Conservation (phyloP, 31 red algal species). For the Odonthalia washingtoniensis region DNA sequence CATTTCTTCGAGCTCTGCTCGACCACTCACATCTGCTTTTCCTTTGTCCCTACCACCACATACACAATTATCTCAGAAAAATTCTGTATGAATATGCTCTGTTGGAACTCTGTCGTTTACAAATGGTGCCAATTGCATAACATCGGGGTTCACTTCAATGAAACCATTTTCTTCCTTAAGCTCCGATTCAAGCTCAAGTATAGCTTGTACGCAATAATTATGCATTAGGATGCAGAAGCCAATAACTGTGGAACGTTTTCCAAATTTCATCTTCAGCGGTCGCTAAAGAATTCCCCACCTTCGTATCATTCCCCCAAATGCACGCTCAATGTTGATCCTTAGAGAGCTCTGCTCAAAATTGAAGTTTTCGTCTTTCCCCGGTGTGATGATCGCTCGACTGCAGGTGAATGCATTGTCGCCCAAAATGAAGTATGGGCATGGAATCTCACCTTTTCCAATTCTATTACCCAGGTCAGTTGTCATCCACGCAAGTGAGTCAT, state of each 20-base stretch:
- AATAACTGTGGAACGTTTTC: constrained; percentile 1
- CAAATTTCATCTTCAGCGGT: constrained; percentile 4
- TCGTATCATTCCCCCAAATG: too few species aligned
- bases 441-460: not conserved
- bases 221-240: not conserved
- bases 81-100: not conserved
- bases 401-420: not conserved
- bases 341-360: not conserved
- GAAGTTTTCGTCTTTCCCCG: not conserved
- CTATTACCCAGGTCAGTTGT: not conserved
- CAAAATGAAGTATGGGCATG: not conserved
- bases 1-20: not conserved
- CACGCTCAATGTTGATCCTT: too few species aligned
- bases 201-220: not conserved
- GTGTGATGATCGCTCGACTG: not conserved
- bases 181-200: not conserved
- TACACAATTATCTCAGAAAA: not conserved
- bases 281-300: too few species aligned
- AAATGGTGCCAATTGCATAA: not conserved
- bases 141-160: not conserved
- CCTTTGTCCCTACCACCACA: not conserved
- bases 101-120: not conserved
- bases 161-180: not conserved
- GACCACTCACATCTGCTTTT: not conserved
- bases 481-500: not conserved